Evolutionary conservation across 345 rosid genomes (phyloP).

Genomic region (Clarkia xantiana): DNA sequence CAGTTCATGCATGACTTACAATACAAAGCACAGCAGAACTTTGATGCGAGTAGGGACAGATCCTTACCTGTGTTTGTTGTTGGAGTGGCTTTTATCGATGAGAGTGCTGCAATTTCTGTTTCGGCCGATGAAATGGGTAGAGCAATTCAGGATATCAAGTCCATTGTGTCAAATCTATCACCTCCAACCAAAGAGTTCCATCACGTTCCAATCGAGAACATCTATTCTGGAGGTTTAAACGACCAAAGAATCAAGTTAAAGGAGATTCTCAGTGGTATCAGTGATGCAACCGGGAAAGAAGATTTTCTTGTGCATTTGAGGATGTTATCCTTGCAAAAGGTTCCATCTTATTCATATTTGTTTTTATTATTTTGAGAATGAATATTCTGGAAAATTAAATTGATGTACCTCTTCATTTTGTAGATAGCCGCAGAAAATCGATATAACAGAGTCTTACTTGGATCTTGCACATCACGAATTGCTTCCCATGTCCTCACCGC

Average conservation of each 20-base stretch:
- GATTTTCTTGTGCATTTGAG: slow-evolving; percentile 57
- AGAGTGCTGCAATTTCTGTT: slow-evolving; percentile 26
- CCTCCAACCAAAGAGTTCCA: slow-evolving; percentile 56
- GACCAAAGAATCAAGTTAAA: slow-evolving; percentile 37
- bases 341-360: slow-evolving; percentile 3
- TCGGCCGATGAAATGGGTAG: slow-evolving; percentile 14
- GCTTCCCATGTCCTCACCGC: slow-evolving; percentile 81
- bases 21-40: slow-evolving; percentile 61
- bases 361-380: neutral
- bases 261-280: slow-evolving; percentile 35
- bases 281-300: slow-evolving; percentile 68
- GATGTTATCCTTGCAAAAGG: slow-evolving; percentile 74
- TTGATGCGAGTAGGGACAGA: slow-evolving; percentile 65
- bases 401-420: slow-evolving; percentile 4
- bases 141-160: slow-evolving; percentile 33
- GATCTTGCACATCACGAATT: slow-evolving; percentile 70
- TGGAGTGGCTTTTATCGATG: slow-evolving; percentile 76
- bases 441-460: slow-evolving; percentile 57
- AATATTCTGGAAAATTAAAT: neutral
- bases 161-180: slow-evolving; percentile 27
- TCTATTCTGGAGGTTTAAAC: slow-evolving; percentile 27
- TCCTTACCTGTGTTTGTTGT: slow-evolving; percentile 77
- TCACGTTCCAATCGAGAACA: slow-evolving; percentile 41
- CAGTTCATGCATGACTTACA: slow-evolving; percentile 88
- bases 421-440: slow-evolving; percentile 70